A percentile compares a stretch with the other conserved stretches of the same genome.
Conservation (phyloP, 2,329 filamentous ascomycete genomes). For the Ophiocordyceps camponoti-saundersi region DNA sequence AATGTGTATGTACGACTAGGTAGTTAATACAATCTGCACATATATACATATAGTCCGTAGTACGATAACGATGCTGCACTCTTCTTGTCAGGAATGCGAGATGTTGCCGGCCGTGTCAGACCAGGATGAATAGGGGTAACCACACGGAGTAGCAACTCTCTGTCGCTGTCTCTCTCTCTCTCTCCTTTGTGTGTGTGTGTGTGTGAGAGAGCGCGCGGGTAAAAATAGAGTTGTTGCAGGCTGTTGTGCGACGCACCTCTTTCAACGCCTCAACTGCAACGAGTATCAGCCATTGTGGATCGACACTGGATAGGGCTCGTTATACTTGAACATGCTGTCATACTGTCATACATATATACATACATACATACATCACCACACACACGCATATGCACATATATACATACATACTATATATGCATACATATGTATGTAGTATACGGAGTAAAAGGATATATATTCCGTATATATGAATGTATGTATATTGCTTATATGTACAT, state of each 20-base stretch:
- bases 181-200: background rate
- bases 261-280: background rate
- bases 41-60: too few species aligned
- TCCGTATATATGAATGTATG: background rate
- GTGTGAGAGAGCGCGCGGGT: background rate
- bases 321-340: too few species aligned
- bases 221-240: conserved; percentile 1
- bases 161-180: background rate
- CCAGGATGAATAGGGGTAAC: background rate
- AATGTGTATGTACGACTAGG: too few species aligned
- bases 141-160: background rate
- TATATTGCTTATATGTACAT: background rate
- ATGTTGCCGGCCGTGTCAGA: background rate
- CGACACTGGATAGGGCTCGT: too few species aligned
- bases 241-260: background rate
- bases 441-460: too few species aligned
- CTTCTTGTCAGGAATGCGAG: background rate
- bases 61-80: conserved; percentile 1
- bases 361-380: background rate
- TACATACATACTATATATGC: too few species aligned
- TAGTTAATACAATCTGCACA: too few species aligned
- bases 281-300: background rate
- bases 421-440: background rate
- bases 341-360: background rate
- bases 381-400: too few species aligned